Evolutionary conservation across 257 asterid genomes (phyloP), one percentile per base, ranked within the genome.

Genomic region (Knoxia roxburghii): DNA sequence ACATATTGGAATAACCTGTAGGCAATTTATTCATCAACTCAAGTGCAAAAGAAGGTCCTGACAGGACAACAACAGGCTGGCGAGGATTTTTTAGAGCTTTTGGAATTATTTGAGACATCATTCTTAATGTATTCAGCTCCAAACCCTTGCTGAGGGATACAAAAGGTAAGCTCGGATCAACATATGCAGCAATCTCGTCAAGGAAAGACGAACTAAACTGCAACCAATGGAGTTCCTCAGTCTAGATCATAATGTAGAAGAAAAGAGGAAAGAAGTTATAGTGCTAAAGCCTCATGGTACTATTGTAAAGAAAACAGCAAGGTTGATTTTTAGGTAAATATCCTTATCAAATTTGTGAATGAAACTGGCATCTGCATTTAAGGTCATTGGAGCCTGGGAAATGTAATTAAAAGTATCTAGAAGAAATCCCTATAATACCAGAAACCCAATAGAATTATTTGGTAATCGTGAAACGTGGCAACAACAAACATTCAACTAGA

Each of bases 141-240:
- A 91, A 79, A 53, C 97, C 97, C 77, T 91, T 91, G 88, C 97
- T 91, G 68, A 91, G 96, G 70, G 97, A 91, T 75, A 88, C 86
- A 72, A 91, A 91, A 35, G 97, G 96, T 68, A 91, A 80, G 67
- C 86, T 75, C n/a, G 96, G 96, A 80, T 91, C 95, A 63, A 91
- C 95, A 77, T 57, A 76, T 51, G 79, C 87, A 30, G 97, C 91
- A 72, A 91, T 69, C 53, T 72, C 89, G 81, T 89, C 95, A 45
- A 91, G 96, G 85, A 86, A 86, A 29, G 87, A 76, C 64, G 95
- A 84, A 83, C 97, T 91, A 79, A 80, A 88, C 97, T 91, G 97
- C 88, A 86, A 75, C 57, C 67, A 61, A 81, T 43, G 56, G 62
- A 61, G 43, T 65, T 56, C 27, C 60, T 54, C 7, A 51, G 37